Base-by-base conservation (phyloP, 306 rosid species). In the Rosa lucieae region DNA sequence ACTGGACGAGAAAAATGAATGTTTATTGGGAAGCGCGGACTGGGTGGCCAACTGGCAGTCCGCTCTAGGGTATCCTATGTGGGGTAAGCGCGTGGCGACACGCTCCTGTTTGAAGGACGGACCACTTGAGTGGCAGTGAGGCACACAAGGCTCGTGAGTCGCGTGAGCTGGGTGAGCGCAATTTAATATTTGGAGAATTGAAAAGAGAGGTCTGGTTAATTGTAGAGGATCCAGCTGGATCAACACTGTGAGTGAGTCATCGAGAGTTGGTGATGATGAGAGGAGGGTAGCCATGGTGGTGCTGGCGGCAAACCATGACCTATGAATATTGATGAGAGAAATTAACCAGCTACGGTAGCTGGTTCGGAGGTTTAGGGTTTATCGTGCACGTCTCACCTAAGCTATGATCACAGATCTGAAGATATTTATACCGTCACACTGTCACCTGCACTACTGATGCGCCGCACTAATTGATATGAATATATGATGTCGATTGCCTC, bases 1-100 rank as follows among this genome's bases (percentile, higher is more conserved):
- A 46, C 92, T 91, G 97, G 91, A 83, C 53, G 78, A 20, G 18
- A 44, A 39, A 78, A 79, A 67, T 79, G 80, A 74, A 67, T 70
- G 91, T 77, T 66, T 74, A 86, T 90, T 62, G 97, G 93, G 92
- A 90, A 88, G 81, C 77, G 88, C 5, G 85, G 71, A 67, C 65
- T 67, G 58, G 61, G 80, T 62, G 46, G 48, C 87, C 92, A 87
- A 82, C 96, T 94, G 97, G 94, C 91, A 84, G 10, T 42, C 76
- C 77, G 67, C 80, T 39, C 37, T 17, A n/a, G 69, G 83, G 98
- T 66, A 92, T 92, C 97, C 97, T 72, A 94, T 46, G 85, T 63
- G 44, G 77, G 86, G 83, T 1, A 23, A 65, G 68, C 88, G 78
- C 86, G 95, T 89, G 89, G 83, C 0, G 0, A 21, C 66, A 87